Evolutionary conservation across 2,329 filamentous ascomycete species (phyloP), one percentile per base, ranked within the genome.

Genomic region (Aspergillus japonicus): DNA sequence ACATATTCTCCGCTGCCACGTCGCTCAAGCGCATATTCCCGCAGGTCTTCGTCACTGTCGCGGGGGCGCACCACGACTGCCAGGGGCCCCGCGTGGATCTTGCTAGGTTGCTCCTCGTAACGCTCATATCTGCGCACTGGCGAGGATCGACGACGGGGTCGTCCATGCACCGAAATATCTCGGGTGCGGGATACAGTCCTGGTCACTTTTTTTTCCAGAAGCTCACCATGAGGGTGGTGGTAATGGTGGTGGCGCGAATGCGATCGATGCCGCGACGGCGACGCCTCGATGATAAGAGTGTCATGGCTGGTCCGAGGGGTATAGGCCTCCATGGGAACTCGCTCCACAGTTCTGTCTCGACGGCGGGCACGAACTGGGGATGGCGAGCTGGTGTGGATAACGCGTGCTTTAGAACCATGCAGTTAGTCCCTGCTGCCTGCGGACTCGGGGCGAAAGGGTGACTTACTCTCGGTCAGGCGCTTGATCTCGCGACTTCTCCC

Each of bases 401-500:
- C 61, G 58, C 69, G 59, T 63, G 70, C 73, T 66, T 52, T 23
- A 29, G 42, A 23, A 11, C 5, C 14, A 44, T 35, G 16, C 29
- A 47, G 49, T 64, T 24, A 63, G 56, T 31, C 21, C 24, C 24
- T 54, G 21, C 29, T 48, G 33, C n/a, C 44, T 54, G 31, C 23
- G 33, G 19, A 39, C 12, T 10, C 24, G 7, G 21, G 58, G 54
- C 2, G 39, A 63, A 52, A 57, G 61, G 60, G 54, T 60, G 57
- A 66, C 69, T 61, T 62, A 75, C 74, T 69, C 66, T 76, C 72
- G 14, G 67, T 62, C 49, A 69, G 67, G 47, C 69, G 70, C 59
- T 68, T 71, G 57, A 77, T 71, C 33, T 89, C 87, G 69, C 92
- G 90, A 75, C 91, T 96, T 53, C 92, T 81, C 69, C 87, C 89